Evolutionary conservation across 148 eudicot species (phyloP).

Genomic region (Chenopodium berlandieri): DNA sequence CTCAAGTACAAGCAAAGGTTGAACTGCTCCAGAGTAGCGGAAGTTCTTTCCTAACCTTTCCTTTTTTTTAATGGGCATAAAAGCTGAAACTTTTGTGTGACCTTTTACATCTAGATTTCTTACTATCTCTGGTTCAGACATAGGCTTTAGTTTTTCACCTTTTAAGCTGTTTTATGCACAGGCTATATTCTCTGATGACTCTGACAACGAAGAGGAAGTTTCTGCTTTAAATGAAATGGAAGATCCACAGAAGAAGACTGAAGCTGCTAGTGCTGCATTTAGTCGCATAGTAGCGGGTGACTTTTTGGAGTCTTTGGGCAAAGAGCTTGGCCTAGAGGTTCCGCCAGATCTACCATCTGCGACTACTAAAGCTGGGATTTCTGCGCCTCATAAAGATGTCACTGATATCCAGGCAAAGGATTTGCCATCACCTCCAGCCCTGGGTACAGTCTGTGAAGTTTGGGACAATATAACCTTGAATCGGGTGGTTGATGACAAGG

Average conservation of each 20-base stretch:
- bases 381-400: constrained; percentile 25
- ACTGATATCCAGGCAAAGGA: constrained; percentile 4
- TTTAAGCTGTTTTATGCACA: constrained; percentile 26
- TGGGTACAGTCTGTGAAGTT: constrained; percentile 6
- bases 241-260: constrained; percentile 61
- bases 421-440: constrained; percentile 7
- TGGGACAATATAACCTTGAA: constrained; percentile 9
- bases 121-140: neutral
- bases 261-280: constrained; percentile 75
- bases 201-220: constrained; percentile 64
- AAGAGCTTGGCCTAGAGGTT: constrained; percentile 90
- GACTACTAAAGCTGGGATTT: constrained; percentile 30
- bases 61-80: neutral
- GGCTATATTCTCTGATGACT: constrained; percentile 96
- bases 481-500: constrained; percentile 16
- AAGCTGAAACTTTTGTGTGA: neutral
- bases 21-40: neutral
- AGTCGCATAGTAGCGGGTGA: constrained; percentile 94
- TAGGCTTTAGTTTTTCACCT: neutral
- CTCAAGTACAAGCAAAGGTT: too few relatives aligned
- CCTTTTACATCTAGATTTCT: neutral
- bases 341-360: constrained; percentile 67
- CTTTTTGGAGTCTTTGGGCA: constrained; percentile 90
- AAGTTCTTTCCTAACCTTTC: too few relatives aligned
- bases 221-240: constrained; percentile 39